phyloP scores from a whole-genome alignment of 2,329 filamentous ascomycete species.

The Calcarisporium arbuscula region DNA sequence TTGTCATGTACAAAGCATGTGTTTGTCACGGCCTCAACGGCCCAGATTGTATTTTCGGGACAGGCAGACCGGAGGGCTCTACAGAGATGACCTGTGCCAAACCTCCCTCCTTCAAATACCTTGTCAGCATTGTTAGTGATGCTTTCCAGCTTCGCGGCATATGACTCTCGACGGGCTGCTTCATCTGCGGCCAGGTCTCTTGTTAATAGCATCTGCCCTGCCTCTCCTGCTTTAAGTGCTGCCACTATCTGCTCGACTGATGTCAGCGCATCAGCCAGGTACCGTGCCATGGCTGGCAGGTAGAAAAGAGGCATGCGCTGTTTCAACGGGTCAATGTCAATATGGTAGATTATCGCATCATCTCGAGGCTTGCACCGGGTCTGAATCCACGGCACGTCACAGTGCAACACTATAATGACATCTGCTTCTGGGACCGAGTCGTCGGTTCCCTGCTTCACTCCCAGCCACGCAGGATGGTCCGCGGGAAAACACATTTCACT shows the following conservation, averaged over 20 bases:
- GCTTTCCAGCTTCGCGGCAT: conserved; percentile 48
- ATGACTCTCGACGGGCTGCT: conserved; percentile 46
- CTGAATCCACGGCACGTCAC: conserved; percentile 83
- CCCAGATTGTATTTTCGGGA: conserved; percentile 54
- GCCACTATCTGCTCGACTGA: conserved; percentile 61
- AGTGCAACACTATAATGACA: conserved; percentile 73
- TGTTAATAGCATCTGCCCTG: conserved; percentile 26
- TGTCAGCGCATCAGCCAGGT: conserved; percentile 53
- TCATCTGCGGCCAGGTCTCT: conserved; percentile 20
- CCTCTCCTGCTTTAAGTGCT: conserved; percentile 40
- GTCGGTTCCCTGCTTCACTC: conserved; percentile 64
- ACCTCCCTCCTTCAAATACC: conserved; percentile 48
- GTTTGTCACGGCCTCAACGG: conserved; percentile 68
- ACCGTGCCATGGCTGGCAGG: conserved; percentile 54
- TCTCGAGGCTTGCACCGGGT: conserved; percentile 52
- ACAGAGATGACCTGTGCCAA: conserved; percentile 25
- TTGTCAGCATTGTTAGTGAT: conserved; percentile 49
- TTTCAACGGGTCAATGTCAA: conserved; percentile 56
- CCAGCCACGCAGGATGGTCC: conserved; percentile 55
- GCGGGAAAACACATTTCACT: conserved; percentile 72
- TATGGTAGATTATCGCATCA: conserved; percentile 47
- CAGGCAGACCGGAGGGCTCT: conserved; percentile 11
- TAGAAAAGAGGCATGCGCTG: conserved; percentile 65
- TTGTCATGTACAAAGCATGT: conserved; percentile 59
- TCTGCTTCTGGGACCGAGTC: conserved; percentile 67